Evolutionary conservation across 257 asterid genomes (phyloP), one percentile per base, ranked within the genome.

Genomic region (Rubia yunnanensis): DNA sequence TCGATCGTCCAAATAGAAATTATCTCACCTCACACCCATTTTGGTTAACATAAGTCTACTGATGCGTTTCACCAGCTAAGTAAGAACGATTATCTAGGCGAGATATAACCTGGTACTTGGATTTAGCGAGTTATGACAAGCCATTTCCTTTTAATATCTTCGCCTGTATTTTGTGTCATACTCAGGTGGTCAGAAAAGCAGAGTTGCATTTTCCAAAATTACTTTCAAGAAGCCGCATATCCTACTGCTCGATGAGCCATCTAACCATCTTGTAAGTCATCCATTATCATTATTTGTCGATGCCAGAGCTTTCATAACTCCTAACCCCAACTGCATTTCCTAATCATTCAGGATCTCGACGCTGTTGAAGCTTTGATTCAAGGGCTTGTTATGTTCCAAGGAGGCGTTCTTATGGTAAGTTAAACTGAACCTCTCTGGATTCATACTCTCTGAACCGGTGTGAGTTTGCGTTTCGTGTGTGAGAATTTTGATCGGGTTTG

Each of bases 171-270:
- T 63, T 31, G n/a, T 67, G 31, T 27, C 13, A 49, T 13, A 26
- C 20, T 82, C 85, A 94, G 99, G 99, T 78, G 99, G 99, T 74
- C 99, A 94, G 82, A 94, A 94, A 76, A 94, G 99, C 79, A 88
- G 99, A 70, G 99, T 94, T 71, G 99, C 99, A 30, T 94, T 94
- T 76, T 83, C 97, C 11, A 94, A 89, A 87, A 90, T 94, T 71
- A 90, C 99, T 53, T 94, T 88, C 95, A 94, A 88, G 72, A 94
- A 86, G 87, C 99, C 99, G 69, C 99, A 94, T 75, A 94, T 94
- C 68, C 77, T 94, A 66, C 85, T 94, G 66, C 96, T 94, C 70
- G 99, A 94, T 38, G 99, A 94, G 85, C 99, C 97, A 7, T 90
- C 97, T 15, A 94, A 89, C 77, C 99, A 94, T 84, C 96, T 94